phyloP scores from a whole-genome alignment of 2,329 filamentous ascomycete species.

The Arachnopeziza araneosa region DNA sequence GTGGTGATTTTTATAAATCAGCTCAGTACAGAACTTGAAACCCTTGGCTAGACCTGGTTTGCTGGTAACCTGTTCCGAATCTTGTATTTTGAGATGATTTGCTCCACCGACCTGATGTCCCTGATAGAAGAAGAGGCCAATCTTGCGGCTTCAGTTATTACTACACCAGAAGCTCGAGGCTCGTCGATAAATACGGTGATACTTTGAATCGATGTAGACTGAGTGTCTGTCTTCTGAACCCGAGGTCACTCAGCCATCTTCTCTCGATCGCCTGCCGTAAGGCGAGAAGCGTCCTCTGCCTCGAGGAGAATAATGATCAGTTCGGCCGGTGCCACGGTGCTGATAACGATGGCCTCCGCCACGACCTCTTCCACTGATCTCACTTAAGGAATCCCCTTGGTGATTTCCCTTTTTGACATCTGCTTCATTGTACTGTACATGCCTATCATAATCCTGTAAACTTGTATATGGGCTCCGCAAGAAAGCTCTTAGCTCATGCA shows the following conservation, averaged over 20 bases:
- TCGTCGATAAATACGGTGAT: too few species aligned
- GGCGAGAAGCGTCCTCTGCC: not conserved
- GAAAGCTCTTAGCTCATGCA: conserved; percentile 82
- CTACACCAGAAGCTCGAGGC: too few species aligned
- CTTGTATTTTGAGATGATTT: too few species aligned
- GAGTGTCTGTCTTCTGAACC: not conserved
- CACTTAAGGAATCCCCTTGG: not conserved
- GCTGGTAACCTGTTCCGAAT: too few species aligned
- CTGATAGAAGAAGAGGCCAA: too few species aligned
- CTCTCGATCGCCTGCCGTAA: not conserved
- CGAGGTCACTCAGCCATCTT: not conserved
- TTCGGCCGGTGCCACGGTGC: not conserved
- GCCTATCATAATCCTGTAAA: conserved; percentile 69
- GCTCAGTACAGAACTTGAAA: too few species aligned
- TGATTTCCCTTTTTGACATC: not conserved
- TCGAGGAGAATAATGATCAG: not conserved
- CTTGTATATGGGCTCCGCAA: conserved; percentile 71
- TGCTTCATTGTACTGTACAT: conserved; percentile 28
- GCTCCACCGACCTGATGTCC: too few species aligned
- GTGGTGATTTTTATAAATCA: too few species aligned
- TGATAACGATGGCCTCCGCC: not conserved
- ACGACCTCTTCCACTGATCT: not conserved
- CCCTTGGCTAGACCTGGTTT: too few species aligned
- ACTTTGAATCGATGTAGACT: not conserved
- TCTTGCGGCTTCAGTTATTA: too few species aligned